Percentiles rank a stretch among this genome's conserved stretches.
These are phyloP conservation scores for Casaregolazyma suthepensis DNA, from an alignment of 1,139 yeast species.

Conservation along the genomic window DNA sequence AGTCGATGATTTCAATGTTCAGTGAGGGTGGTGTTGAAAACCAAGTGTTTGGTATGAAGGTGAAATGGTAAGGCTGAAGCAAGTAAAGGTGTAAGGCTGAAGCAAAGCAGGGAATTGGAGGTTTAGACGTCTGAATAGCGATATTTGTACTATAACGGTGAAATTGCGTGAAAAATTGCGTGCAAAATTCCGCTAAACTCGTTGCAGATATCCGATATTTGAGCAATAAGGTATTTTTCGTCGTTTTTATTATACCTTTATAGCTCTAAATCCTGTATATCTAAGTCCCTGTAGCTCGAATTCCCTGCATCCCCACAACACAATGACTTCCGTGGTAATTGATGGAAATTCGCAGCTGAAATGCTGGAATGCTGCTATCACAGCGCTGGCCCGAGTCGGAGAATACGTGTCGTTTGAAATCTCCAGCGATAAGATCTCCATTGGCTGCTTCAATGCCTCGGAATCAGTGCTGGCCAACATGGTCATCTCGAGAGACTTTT, in stretches of 20 bases:
- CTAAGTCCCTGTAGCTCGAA: too few species aligned
- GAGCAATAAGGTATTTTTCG: too few species aligned
- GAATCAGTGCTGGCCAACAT: slow-evolving; percentile 16
- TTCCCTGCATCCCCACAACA: too few species aligned
- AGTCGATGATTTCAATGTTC: slow-evolving; percentile 2
- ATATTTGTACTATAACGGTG: too few species aligned
- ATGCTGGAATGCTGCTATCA: slow-evolving; percentile 18
- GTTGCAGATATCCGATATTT: too few species aligned
- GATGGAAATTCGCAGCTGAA: slow-evolving; percentile 14
- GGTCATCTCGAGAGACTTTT: slow-evolving; percentile 14
- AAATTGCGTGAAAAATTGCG: too few species aligned
- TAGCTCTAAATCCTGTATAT: too few species aligned
- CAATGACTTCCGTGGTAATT: slow-evolving; percentile 12
- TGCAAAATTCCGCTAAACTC: too few species aligned
- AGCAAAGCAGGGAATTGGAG: too few species aligned
- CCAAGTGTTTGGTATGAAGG: not conserved
- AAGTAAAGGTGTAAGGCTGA: too few species aligned
- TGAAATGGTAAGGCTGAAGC: not conserved
- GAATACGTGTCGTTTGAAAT: slow-evolving; percentile 19
- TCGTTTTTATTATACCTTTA: too few species aligned
- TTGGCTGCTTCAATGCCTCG: slow-evolving; percentile 18
- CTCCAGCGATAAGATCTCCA: slow-evolving; percentile 9
- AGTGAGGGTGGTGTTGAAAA: not conserved
- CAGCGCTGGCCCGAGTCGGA: slow-evolving; percentile 16
- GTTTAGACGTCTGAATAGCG: too few species aligned